These are phyloP conservation scores for Hypericum androsaemum DNA, from an alignment of 345 rosid species.

Conservation along the genomic window DNA sequence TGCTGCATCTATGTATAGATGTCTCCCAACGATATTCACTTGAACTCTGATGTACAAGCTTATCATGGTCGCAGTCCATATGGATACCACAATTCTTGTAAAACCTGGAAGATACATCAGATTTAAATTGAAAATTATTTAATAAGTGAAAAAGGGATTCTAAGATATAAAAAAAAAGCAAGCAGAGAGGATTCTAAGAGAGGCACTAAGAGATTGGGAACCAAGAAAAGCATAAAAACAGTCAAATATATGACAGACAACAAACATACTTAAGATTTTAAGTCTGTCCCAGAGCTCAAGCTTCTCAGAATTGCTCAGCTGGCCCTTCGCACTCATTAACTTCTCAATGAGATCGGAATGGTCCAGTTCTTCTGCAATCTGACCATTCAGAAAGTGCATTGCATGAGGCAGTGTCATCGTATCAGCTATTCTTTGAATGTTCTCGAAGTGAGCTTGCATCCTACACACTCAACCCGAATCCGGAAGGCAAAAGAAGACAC, in stretches of 20 bases:
- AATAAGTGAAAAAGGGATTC: too few species aligned
- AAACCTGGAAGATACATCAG: conserved; percentile 52
- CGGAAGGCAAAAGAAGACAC: conserved; percentile 11
- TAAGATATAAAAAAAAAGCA: background rate
- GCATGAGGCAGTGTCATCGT: conserved; percentile 79
- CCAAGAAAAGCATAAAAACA: conserved; percentile 5
- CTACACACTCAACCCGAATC: conserved; percentile 27
- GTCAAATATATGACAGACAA: too few species aligned
- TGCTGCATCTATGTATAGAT: conserved; percentile 83
- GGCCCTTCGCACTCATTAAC: conserved; percentile 70
- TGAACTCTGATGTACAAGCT: conserved; percentile 85
- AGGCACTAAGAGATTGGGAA: background rate
- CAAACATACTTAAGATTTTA: conserved; percentile 57
- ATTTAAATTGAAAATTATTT: conserved; percentile 4
- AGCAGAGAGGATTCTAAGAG: background rate
- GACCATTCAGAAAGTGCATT: conserved; percentile 43
- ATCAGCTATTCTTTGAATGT: conserved; percentile 80
- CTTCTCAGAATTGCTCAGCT: conserved; percentile 54
- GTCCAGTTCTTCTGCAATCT: conserved; percentile 62
- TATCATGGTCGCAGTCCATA: conserved; percentile 82
- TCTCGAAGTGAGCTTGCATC: conserved; percentile 80
- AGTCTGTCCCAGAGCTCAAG: conserved; percentile 85
- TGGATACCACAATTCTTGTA: conserved; percentile 63
- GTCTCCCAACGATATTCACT: conserved; percentile 93
- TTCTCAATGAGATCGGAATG: conserved; percentile 59